Evolutionary conservation across 176 grass and related monocot genomes (phyloP).

Genomic region (Carex parvula): DNA sequence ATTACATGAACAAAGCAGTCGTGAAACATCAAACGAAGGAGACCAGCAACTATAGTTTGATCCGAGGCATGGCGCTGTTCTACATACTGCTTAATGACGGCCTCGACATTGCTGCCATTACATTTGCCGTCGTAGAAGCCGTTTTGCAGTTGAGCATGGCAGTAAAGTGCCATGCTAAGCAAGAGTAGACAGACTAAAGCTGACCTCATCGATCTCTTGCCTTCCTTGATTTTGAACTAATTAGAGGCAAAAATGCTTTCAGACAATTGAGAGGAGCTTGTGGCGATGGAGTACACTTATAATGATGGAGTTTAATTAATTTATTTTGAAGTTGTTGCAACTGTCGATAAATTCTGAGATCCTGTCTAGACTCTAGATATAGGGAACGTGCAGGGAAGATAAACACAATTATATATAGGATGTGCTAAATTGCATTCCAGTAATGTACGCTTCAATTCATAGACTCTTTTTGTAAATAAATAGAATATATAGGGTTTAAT

Average conservation of each 20-base stretch:
- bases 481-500: background rate
- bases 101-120: constrained; percentile 28
- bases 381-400: background rate
- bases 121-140: constrained; percentile 46
- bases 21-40: constrained; percentile 40
- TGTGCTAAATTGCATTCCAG: background rate
- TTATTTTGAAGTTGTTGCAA: background rate
- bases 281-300: background rate
- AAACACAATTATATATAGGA: background rate
- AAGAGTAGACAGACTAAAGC: background rate
- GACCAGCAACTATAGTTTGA: constrained; percentile 19
- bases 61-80: constrained; percentile 23
- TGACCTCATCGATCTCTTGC: background rate
- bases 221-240: background rate
- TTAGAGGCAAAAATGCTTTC: background rate
- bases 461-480: background rate
- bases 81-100: background rate
- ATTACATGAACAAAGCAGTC: constrained; percentile 46
- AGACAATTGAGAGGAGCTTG: background rate
- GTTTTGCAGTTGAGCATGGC: constrained; percentile 26
- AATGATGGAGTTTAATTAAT: constrained; percentile 17
- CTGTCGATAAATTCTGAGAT: constrained; percentile 4
- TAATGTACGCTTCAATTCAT: background rate
- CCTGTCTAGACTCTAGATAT: constrained; percentile 7
- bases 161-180: background rate